A percentile compares a stretch with the other conserved stretches of the same genome.
phyloP scores from a whole-genome alignment of 495 filamentous ascomycete genomes.

The Penicillium simplicissimum region DNA sequence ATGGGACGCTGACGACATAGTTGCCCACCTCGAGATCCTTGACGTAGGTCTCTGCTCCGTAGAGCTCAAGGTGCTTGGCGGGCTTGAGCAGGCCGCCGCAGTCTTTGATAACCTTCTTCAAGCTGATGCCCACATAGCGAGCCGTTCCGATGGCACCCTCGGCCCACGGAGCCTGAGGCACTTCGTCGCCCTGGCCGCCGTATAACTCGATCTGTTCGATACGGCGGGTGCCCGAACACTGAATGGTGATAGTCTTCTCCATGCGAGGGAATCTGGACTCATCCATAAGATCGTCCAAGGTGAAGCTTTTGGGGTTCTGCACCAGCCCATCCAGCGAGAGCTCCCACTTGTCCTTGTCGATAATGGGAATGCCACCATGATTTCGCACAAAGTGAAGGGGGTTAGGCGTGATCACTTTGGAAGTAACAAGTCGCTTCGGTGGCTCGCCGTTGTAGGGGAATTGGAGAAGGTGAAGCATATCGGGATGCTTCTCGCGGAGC shows the following conservation, averaged over 20 bases:
- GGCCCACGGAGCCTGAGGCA: slow-evolving; percentile 68
- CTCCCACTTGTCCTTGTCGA: slow-evolving; percentile 53
- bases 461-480: slow-evolving; percentile 68
- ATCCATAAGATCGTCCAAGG: slow-evolving; percentile 57
- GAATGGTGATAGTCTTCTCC: slow-evolving; percentile 58
- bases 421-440: slow-evolving; percentile 49
- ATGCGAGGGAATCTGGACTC: slow-evolving; percentile 56
- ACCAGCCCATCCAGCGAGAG: slow-evolving; percentile 60
- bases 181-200: slow-evolving; percentile 65
- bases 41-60: slow-evolving; percentile 68
- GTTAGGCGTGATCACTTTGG: slow-evolving; percentile 59
- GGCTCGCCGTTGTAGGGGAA: slow-evolving; percentile 75
- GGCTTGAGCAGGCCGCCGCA: slow-evolving; percentile 59
- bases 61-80: slow-evolving; percentile 62
- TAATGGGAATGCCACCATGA: slow-evolving; percentile 65
- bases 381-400: slow-evolving; percentile 65
- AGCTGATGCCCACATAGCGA: slow-evolving; percentile 58
- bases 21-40: slow-evolving; percentile 62
- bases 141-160: slow-evolving; percentile 70
- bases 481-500: slow-evolving; percentile 58
- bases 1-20: slow-evolving; percentile 64
- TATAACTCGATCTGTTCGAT: slow-evolving; percentile 66
- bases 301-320: slow-evolving; percentile 52
- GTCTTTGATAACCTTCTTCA: slow-evolving; percentile 67
- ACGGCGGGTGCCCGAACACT: slow-evolving; percentile 67